Base-by-base conservation (phyloP, 139 green algal species). In the Closterium sp. region DNA sequence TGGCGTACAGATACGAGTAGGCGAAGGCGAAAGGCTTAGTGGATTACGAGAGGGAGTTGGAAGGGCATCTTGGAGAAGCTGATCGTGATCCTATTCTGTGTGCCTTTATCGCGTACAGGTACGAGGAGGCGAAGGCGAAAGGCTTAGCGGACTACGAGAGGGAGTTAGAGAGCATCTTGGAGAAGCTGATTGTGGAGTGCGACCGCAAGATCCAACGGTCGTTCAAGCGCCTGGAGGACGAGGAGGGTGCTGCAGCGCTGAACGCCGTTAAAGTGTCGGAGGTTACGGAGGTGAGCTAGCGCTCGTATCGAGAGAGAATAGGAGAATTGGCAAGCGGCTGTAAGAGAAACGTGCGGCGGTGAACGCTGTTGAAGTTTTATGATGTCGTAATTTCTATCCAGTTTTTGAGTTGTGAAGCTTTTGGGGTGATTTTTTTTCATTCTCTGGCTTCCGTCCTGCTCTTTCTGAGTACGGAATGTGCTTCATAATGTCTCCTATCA, bases 41-140 rank as follows among this genome's bases (percentile, higher is more conserved):
- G 32, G 91, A 94, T 31, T 94, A 93, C 83, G 84, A 94, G 4
- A 25, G 92, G 21, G 92, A 94, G 86, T n/a, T 94, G 89, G 91
- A 94, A 83, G 12, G 6, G n/a, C 30, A 31, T 85, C 8, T 34
- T 34, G 28, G 81, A 85, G 81, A 31, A 85, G 4, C n/a, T 85
- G 38, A 66, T 66, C 0, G 4, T 33, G 2, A 33, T 7, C 28
- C 81, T 16, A 19, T 85, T 31, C 30, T 85, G 81, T 33, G 81
- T 33, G 30, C 81, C 16, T 83, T 19, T 86, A 33, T 31, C 83
- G 30, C 30, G 85, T 88, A 30, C 85, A 93, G 87, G 4, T 94
- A 94, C 84, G 90, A 94, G 36, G 92, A 91, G 3, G 92, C 92
- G 28, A 87, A 43, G 55, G 38, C 30, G 28, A 93, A 93, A 31